Evolutionary conservation across 208 protist species (phyloP), one percentile per base, ranked within the genome.

Genomic region (Trypanosoma scelopori): DNA sequence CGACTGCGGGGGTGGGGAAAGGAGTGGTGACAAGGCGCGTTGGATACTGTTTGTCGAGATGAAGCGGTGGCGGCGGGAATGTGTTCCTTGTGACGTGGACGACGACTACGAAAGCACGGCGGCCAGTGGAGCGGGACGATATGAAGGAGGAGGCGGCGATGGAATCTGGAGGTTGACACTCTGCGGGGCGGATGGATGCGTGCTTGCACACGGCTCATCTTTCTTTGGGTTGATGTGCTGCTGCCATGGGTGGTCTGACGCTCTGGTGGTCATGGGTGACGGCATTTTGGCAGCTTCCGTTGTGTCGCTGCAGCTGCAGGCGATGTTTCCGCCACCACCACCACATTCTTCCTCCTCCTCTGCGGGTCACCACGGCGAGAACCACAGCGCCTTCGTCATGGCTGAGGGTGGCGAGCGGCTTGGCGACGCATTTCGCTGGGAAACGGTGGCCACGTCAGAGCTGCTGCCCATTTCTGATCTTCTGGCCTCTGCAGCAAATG

Each of bases 41-140:
- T 60, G 63, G 63, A 7, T 53, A 18, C 22, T 69, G 30, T 60
- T 52, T 52, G 63, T 69, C 22, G 62, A 67, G 12, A 50, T 67
- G 25, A 13, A 32, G 1, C 49, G 42, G 16, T 65, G 61, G 58
- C n/a, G 32, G 1, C 20, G 11, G 20, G 32, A 9, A 37, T 23
- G 16, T 15, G 0, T 50, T 23, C 39, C 56, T 13, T 18, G 15
- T 22, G 20, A 23, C 1, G 32, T 22, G 32, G 12, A 15, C 5
- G 27, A 28, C 60, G 20, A 15, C n/a, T n/a, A n/a, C 18, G 22
- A 27, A 18, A 22, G 32, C 42, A 37, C 55, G 23, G 45, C 18
- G 32, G 0, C 39, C 4, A 23, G 43, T 51, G 27, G 39, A 42
- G 35, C 35, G n/a, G 48, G 37, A 16, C 6, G 15, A n/a, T n/a